Base-by-base conservation (phyloP, 805 yeast species). In the Metschnikowia kunwiensis region DNA sequence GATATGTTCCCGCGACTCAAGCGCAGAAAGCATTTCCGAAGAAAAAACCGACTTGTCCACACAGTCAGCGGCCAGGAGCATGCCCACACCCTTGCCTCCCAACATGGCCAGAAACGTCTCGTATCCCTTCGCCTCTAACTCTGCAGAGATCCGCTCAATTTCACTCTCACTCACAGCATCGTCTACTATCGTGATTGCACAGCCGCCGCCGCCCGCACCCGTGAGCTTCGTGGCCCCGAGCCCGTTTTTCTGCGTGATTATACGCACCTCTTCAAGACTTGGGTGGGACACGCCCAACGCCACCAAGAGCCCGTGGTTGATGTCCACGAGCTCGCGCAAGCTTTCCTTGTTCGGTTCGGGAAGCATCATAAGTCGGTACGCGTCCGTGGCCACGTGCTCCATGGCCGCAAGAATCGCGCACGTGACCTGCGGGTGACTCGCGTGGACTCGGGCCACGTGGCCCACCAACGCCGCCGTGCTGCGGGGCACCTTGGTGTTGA, bases 121-220 rank as follows among this genome's bases (percentile, higher is more conserved):
- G 57, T 75, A 89, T 0, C 86, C 85, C 32, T 69, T 63, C 0
- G 50, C 43, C 2, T 55, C 55, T 32, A 75, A 70, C 38, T 60
- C 62, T 1, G 36, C 26, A 5, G 59, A 56, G 15, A 72, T 69
- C 4, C 61, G 54, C 8, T 65, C 57, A 6, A 75, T 55, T 3
- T 55, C 59, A 2, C 48, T 55, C 13, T 58, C 67, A 1, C 50
- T 49, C 1, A 58, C 61, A 2, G 64, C 68, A 26, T 74, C 78
- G 31, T 75, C 65, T 11, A 89, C 68, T 24, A 93, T 62, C 0
- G 97, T 93, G 38, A 93, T 82, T 8, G 97, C 95, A 68, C 98
- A 93, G 2, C 98, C 98, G 33, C 98, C 98, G 14, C 98, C 98
- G 23, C 98, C 98, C 0, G 98, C 98, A 27, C 98, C 98, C 0